Evolutionary conservation across 2,329 filamentous ascomycete genomes (phyloP).

Genomic region (Curvularia spicifera): DNA sequence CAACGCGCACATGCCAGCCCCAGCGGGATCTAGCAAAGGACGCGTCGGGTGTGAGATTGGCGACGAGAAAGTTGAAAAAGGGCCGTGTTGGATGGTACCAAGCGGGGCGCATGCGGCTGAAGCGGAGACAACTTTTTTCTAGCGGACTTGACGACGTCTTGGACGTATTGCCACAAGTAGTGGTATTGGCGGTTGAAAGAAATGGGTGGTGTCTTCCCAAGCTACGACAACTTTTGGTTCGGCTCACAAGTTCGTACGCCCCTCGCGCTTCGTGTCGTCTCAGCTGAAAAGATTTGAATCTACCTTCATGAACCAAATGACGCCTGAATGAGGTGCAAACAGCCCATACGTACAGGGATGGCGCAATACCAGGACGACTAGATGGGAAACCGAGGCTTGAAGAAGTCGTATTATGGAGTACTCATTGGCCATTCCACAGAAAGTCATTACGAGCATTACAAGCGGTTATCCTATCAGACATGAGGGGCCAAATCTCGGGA

Average conservation of each 20-base stretch:
- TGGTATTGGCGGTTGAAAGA: background rate
- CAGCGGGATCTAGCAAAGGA: background rate
- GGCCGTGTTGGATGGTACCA: background rate
- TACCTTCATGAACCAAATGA: background rate
- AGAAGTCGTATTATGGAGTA: background rate
- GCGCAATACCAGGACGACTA: background rate
- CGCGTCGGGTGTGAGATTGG: background rate
- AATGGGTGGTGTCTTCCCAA: background rate
- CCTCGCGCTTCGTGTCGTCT: background rate
- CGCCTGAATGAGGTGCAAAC: background rate
- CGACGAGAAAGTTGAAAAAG: background rate
- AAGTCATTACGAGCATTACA: background rate
- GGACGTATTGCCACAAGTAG: background rate
- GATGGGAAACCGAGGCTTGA: background rate
- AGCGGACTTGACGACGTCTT: background rate
- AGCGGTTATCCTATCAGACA: background rate
- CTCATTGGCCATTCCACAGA: background rate
- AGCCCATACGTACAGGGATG: background rate
- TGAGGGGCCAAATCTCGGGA: conserved; percentile 1
- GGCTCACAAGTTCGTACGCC: background rate
- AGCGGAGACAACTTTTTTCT: background rate
- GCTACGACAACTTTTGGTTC: background rate
- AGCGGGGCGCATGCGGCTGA: background rate
- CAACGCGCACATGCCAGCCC: background rate
- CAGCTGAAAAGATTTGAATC: background rate